Evolutionary conservation across 306 rosid genomes (phyloP).

Genomic region (Gastrolobium villosum): DNA sequence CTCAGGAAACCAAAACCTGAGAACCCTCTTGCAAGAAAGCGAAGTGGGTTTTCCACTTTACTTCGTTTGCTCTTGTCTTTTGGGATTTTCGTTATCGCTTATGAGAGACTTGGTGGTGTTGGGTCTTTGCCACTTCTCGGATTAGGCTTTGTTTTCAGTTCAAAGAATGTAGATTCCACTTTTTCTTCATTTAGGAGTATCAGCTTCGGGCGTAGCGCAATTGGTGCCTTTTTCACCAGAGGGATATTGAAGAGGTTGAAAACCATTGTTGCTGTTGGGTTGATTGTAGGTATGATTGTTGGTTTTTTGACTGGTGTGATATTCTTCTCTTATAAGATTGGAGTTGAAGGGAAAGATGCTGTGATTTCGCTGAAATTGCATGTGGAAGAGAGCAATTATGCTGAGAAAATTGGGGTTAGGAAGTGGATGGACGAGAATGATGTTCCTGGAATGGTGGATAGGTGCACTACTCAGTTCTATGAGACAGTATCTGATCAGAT

Average conservation of each 20-base stretch:
- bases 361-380: slow-evolving; percentile 74
- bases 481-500: slow-evolving; percentile 74
- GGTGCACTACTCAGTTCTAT: slow-evolving; percentile 67
- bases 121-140: slow-evolving; percentile 65
- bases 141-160: slow-evolving; percentile 66
- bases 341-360: slow-evolving; percentile 84
- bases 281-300: slow-evolving; percentile 74
- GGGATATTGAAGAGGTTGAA: slow-evolving; percentile 66
- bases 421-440: slow-evolving; percentile 94
- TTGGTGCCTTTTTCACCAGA: slow-evolving; percentile 69
- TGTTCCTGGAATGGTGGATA: slow-evolving; percentile 79
- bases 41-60: slow-evolving; percentile 66
- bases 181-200: slow-evolving; percentile 60
- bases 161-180: slow-evolving; percentile 61
- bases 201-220: slow-evolving; percentile 60
- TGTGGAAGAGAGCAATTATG: slow-evolving; percentile 76
- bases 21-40: slow-evolving; percentile 24
- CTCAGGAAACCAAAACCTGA: slow-evolving; percentile 59
- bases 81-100: slow-evolving; percentile 64
- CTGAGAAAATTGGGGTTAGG: slow-evolving; percentile 76
- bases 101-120: slow-evolving; percentile 65
- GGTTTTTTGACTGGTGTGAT: slow-evolving; percentile 71
- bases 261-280: slow-evolving; percentile 78
- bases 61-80: slow-evolving; percentile 78
- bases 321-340: slow-evolving; percentile 84